A percentile compares a stretch with the other conserved stretches of the same genome.
Conservation (phyloP, 2,329 filamentous ascomycete species). For the Corynespora cassiicola region DNA sequence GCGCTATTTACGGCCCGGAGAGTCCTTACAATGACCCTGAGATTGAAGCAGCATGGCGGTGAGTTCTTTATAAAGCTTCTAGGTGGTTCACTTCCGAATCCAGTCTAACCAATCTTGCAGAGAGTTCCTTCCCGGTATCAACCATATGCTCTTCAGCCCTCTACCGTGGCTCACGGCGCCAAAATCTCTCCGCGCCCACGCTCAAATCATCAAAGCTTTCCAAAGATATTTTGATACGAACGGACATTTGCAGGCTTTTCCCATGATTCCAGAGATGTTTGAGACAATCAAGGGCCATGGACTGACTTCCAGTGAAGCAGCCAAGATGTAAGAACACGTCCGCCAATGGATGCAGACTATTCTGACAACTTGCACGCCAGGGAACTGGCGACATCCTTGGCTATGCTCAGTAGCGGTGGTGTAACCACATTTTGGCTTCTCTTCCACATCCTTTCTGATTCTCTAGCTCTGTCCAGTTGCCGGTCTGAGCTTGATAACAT, state of each 20-base stretch:
- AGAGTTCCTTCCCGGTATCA: constrained; percentile 34
- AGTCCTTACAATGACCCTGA: constrained; percentile 49
- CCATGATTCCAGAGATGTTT: constrained; percentile 46
- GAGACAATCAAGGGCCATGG: constrained; percentile 37
- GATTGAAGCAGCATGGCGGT: constrained; percentile 48
- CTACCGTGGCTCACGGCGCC: constrained; percentile 35
- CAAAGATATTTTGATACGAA: constrained; percentile 50
- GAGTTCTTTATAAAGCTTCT: constrained; percentile 4
- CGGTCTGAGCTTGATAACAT: constrained; percentile 35
- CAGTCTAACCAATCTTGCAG: constrained; percentile 20
- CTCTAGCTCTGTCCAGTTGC: constrained; percentile 30
- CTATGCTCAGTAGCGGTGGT: constrained; percentile 49
- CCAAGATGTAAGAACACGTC: no score
- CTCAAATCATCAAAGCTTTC: constrained; percentile 39
- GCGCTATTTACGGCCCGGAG: constrained; percentile 50
- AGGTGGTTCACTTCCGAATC: neutral
- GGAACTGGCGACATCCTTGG: constrained; percentile 52
- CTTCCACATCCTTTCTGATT: constrained; percentile 45
- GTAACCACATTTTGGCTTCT: constrained; percentile 52
- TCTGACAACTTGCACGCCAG: no score
- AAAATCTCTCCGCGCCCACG: constrained; percentile 40
- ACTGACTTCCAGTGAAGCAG: constrained; percentile 45
- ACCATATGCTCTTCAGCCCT: constrained; percentile 26
- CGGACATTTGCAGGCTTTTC: constrained; percentile 48
- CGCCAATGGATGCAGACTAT: no score